Percentiles rank a stretch among this genome's conserved stretches.
phyloP scores from a whole-genome alignment of 495 filamentous ascomycete genomes.

The Penicillium lagena region DNA sequence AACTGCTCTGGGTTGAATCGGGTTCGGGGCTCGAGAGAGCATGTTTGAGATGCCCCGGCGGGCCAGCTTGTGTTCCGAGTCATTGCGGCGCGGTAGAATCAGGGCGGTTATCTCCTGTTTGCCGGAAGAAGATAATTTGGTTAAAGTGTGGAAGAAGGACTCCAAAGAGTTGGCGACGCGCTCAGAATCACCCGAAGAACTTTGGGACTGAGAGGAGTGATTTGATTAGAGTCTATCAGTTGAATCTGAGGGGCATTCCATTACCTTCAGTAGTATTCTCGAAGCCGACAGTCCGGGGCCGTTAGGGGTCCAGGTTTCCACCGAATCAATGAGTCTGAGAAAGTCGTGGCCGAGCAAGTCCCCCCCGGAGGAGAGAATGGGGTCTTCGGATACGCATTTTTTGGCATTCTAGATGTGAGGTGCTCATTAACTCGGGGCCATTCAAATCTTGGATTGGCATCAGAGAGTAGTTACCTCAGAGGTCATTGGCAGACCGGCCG shows the following conservation, averaged over 20 bases:
- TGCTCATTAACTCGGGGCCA: not conserved
- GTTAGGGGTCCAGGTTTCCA: constrained; percentile 22
- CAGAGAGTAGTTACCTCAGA: constrained; percentile 11
- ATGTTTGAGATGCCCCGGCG: constrained; percentile 1
- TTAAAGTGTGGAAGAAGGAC: constrained; percentile 14
- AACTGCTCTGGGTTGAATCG: not conserved
- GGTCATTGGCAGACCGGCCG: not conserved
- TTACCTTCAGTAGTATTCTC: constrained; percentile 24
- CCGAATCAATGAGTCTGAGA: constrained; percentile 10
- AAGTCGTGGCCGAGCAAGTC: constrained; percentile 9
- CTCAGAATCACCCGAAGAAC: not conserved
- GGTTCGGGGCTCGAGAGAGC: not conserved
- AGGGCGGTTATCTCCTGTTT: constrained; percentile 17
- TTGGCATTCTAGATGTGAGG: constrained; percentile 5
- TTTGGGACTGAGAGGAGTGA: not conserved
- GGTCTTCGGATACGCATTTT: constrained; percentile 17
- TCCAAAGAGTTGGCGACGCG: constrained; percentile 7
- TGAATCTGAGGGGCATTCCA: not conserved
- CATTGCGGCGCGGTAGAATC: constrained; percentile 6
- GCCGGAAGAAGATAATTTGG: constrained; percentile 6
- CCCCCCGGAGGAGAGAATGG: constrained; percentile 8
- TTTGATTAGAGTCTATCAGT: not conserved
- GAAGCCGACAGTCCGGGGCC: constrained; percentile 8
- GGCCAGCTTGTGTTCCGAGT: not conserved
- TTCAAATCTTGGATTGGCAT: not conserved